Conservation (phyloP, 305 asterid genomes). For the Caryopteris hybrid region DNA sequence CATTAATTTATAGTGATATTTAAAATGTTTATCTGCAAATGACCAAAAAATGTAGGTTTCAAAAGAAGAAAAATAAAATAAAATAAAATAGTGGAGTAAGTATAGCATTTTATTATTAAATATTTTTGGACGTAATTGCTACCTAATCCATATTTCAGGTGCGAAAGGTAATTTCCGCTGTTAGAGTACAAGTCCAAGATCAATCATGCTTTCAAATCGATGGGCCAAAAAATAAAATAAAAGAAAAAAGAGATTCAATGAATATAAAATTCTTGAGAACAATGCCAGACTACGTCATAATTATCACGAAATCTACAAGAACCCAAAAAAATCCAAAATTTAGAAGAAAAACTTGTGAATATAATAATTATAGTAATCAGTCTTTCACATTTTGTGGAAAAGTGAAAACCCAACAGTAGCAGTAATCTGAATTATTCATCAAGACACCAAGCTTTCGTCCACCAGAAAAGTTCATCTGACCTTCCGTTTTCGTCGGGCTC, state of each 20-base stretch:
- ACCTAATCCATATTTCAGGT: conserved; percentile 4
- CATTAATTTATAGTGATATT: too few relatives aligned
- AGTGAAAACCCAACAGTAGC: conserved; percentile 10
- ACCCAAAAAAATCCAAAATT: background rate
- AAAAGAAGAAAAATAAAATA: too few relatives aligned
- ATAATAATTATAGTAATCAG: background rate
- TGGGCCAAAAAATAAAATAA: background rate
- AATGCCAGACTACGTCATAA: conserved; percentile 11
- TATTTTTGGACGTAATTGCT: background rate
- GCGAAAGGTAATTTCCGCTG: background rate
- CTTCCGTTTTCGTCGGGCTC: conserved; percentile 9
- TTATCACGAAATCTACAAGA: background rate
- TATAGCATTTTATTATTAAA: too few relatives aligned
- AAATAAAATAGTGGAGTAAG: too few relatives aligned
- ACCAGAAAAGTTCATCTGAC: conserved; percentile 4
- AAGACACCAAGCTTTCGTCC: conserved; percentile 16
- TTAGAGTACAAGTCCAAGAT: background rate
- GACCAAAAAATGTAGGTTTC: too few relatives aligned
- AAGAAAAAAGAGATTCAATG: background rate
- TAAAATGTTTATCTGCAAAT: too few relatives aligned
- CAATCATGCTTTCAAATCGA: background rate
- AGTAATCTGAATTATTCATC: conserved; percentile 18
- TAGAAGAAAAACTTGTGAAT: background rate
- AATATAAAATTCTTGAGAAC: background rate
- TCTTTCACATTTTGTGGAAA: background rate